Percentiles rank a stretch among this genome's conserved stretches.
These are phyloP conservation scores for Colletotrichum sp. DNA, from an alignment of 2,329 filamentous ascomycete genomes.

Conservation along the genomic window DNA sequence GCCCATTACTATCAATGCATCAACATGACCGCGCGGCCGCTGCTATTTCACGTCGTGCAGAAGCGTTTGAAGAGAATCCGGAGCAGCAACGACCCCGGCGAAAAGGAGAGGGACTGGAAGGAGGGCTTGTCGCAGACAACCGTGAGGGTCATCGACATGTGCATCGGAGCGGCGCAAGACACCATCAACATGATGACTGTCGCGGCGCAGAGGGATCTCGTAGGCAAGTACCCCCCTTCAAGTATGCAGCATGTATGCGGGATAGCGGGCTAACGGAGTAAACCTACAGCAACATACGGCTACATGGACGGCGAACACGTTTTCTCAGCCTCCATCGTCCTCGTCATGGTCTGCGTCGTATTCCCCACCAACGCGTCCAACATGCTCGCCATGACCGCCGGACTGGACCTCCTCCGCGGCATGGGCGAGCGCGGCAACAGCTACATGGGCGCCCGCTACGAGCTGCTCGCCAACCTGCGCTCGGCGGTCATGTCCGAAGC, in stretches of 20 bases:
- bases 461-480: constrained; percentile 34
- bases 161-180: constrained; percentile 33
- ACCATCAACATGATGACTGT: constrained; percentile 29
- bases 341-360: constrained; percentile 42
- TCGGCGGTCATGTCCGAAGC: constrained; percentile 25
- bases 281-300: constrained; percentile 28
- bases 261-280: constrained; percentile 16
- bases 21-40: constrained; percentile 35
- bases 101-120: constrained; percentile 16
- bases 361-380: constrained; percentile 51
- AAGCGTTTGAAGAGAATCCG: constrained; percentile 22
- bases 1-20: constrained; percentile 38
- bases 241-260: neutral
- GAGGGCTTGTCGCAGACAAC: constrained; percentile 34
- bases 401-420: constrained; percentile 48
- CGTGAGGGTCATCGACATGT: constrained; percentile 33
- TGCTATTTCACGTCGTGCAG: constrained; percentile 34
- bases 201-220: constrained; percentile 40
- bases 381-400: constrained; percentile 47
- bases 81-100: constrained; percentile 4
- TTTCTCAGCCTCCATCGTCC: constrained; percentile 33
- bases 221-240: no score
- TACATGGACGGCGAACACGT: constrained; percentile 38
- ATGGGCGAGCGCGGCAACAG: constrained; percentile 60
- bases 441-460: constrained; percentile 44